Conservation (phyloP, 2,329 filamentous ascomycete genomes). For the Leptographium flavum region DNA sequence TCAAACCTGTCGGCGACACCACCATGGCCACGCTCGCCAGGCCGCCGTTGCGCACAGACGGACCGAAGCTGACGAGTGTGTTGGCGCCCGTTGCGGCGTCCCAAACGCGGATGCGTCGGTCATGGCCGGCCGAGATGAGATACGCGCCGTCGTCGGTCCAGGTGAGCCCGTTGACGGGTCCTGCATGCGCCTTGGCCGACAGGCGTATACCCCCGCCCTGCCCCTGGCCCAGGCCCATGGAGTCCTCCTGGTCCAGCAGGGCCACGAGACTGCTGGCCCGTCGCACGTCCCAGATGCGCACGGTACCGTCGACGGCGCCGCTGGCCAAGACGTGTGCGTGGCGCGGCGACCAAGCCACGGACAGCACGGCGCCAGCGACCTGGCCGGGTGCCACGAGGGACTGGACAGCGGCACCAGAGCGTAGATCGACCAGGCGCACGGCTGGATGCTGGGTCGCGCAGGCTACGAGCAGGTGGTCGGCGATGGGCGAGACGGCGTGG, state of each 20-base stretch:
- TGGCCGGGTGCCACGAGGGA: constrained; percentile 50
- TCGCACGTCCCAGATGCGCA: constrained; percentile 78
- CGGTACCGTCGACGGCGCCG: constrained; percentile 70
- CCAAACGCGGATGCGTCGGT: constrained; percentile 79
- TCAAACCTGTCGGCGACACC: constrained; percentile 45
- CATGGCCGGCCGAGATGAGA: constrained; percentile 69
- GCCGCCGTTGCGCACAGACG: constrained; percentile 60
- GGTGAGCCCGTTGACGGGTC: constrained; percentile 68
- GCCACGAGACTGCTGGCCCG: constrained; percentile 64
- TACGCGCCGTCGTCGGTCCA: constrained; percentile 73
- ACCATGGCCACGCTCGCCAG: constrained; percentile 48
- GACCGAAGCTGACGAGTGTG: constrained; percentile 77
- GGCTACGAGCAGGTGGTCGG: constrained; percentile 64
- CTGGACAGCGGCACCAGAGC: constrained; percentile 63
- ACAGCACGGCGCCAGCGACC: constrained; percentile 46
- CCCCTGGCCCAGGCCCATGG: constrained; percentile 42
- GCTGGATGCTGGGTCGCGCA: constrained; percentile 78
- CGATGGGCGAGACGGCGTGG: constrained; percentile 62
- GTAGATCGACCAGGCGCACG: constrained; percentile 73
- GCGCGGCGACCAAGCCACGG: constrained; percentile 68
- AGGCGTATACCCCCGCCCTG: constrained; percentile 25
- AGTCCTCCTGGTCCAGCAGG: constrained; percentile 72
- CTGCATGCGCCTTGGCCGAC: constrained; percentile 56
- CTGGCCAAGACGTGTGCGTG: constrained; percentile 69
- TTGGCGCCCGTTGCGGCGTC: constrained; percentile 68